Percentiles rank a stretch among this genome's conserved stretches.
Conservation (phyloP, 2,329 filamentous ascomycete species). For the Pseudopyricularia javanii region DNA sequence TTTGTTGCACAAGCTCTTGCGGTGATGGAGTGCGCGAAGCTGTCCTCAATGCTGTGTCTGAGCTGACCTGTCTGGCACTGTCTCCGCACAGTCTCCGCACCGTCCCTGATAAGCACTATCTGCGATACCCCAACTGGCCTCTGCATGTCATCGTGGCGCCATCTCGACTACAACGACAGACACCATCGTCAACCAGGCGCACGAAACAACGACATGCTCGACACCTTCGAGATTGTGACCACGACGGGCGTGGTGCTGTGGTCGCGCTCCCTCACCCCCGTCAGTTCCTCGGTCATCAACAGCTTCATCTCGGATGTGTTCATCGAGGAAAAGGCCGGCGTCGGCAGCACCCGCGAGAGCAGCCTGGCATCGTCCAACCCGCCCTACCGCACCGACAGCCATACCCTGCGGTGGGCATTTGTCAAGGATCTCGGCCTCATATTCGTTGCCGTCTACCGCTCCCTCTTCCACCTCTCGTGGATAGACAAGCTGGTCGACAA, state of each 20-base stretch:
- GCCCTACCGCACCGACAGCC: slow-evolving; percentile 79
- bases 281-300: slow-evolving; percentile 79
- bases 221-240: slow-evolving; percentile 92
- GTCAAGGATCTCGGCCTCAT: slow-evolving; percentile 89
- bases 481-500: slow-evolving; percentile 95
- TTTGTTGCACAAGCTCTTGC: background rate
- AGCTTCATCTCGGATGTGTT: slow-evolving; percentile 93
- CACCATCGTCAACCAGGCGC: background rate
- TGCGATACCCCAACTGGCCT: too few relatives aligned
- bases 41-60: background rate
- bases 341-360: slow-evolving; percentile 42
- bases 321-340: slow-evolving; percentile 76
- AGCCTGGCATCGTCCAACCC: slow-evolving; percentile 52
- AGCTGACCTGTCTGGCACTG: background rate
- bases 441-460: slow-evolving; percentile 96
- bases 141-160: background rate
- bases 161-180: background rate
- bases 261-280: slow-evolving; percentile 74
- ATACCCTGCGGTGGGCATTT: slow-evolving; percentile 87
- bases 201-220: slow-evolving; percentile 53
- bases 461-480: slow-evolving; percentile 88
- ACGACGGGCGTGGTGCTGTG: slow-evolving; percentile 94
- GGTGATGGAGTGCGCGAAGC: background rate
- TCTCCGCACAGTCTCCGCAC: background rate
- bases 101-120: too few relatives aligned